Evolutionary conservation across 2,329 filamentous ascomycete species (phyloP).

Genomic region (Penicillium sp.): DNA sequence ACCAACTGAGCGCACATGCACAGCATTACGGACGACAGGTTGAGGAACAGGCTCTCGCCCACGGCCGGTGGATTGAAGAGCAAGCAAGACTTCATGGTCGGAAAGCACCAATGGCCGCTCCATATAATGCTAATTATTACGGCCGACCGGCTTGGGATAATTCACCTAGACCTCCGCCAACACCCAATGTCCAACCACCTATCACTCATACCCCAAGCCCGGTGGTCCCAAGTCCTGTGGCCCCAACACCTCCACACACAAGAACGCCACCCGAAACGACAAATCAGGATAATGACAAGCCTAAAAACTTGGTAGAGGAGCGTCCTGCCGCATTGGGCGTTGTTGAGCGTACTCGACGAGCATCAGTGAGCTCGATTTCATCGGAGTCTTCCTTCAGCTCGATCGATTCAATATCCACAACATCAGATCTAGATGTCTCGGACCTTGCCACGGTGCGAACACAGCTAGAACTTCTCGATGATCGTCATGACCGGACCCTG

Average conservation of each 20-base stretch:
- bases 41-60: constrained; percentile 41
- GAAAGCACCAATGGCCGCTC: constrained; percentile 19
- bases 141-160: constrained; percentile 5
- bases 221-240: constrained; percentile 1
- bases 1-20: constrained; percentile 36
- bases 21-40: constrained; percentile 40
- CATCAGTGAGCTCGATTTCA: constrained; percentile 31
- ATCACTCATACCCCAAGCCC: not conserved
- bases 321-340: not conserved
- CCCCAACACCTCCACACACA: constrained; percentile 2
- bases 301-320: not conserved
- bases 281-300: not conserved
- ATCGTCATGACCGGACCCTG: constrained; percentile 38
- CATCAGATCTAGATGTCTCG: constrained; percentile 37
- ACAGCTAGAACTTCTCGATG: constrained; percentile 36
- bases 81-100: constrained; percentile 34
- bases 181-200: not conserved
- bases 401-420: constrained; percentile 39
- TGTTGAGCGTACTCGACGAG: constrained; percentile 25
- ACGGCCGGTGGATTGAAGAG: constrained; percentile 41
- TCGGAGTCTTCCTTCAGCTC: constrained; percentile 40
- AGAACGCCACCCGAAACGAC: not conserved
- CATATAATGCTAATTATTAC: not conserved
- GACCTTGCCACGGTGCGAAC: constrained; percentile 39
- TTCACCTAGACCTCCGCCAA: not conserved